Conservation (phyloP, 768 basidiomycete species). For the Phallus indusiatus region DNA sequence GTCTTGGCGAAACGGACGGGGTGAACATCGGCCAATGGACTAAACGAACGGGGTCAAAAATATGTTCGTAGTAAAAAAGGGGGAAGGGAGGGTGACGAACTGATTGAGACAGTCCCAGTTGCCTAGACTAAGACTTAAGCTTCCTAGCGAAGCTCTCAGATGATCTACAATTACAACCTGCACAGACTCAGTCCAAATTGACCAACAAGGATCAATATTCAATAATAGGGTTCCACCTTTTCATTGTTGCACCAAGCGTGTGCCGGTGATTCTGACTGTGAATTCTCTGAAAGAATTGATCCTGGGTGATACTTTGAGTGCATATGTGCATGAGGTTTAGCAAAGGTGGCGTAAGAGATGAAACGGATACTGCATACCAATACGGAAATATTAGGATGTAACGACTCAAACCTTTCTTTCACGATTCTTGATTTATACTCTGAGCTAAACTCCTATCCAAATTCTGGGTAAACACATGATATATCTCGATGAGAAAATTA, state of each 20-base stretch:
- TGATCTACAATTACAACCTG: background rate
- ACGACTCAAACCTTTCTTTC: background rate
- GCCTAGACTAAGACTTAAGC: background rate
- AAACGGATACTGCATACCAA: background rate
- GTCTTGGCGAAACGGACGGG: slow-evolving; percentile 74
- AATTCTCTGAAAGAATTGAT: background rate
- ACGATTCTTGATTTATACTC: background rate
- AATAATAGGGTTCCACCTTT: background rate
- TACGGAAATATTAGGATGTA: background rate
- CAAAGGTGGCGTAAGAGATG: background rate
- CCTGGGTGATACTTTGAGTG: background rate
- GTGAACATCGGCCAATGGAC: slow-evolving; percentile 83
- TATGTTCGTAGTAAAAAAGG: background rate
- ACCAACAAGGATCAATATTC: background rate
- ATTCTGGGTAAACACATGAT: background rate
- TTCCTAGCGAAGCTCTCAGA: background rate
- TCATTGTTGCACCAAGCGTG: background rate
- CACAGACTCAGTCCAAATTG: background rate
- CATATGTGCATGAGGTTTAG: too few relatives aligned
- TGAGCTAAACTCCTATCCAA: background rate
- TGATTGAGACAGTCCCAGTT: background rate
- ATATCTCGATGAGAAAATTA: background rate
- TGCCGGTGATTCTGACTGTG: background rate
- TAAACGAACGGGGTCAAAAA: slow-evolving; percentile 8
- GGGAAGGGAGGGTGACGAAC: background rate